Evolutionary conservation across 2,329 filamentous ascomycete genomes (phyloP).

Genomic region (Penicillium sp.): DNA sequence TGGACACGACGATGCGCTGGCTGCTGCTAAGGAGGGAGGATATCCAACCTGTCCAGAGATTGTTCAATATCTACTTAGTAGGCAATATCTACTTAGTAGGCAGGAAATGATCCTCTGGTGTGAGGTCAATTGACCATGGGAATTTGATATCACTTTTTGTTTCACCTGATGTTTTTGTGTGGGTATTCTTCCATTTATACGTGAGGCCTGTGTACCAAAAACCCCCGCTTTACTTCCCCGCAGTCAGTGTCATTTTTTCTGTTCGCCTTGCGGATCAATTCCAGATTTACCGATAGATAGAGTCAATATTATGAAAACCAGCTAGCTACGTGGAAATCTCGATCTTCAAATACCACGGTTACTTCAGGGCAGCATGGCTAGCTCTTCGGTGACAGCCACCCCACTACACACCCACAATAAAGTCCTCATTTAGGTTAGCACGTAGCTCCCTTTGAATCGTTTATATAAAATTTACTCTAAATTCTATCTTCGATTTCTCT

Average conservation of each 20-base stretch:
- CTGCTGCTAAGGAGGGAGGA: no score
- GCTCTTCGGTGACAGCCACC: neutral
- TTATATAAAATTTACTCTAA: neutral
- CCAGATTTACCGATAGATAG: neutral
- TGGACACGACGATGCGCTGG: no score
- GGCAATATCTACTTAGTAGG: no score
- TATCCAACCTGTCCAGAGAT: no score
- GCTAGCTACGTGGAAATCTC: neutral
- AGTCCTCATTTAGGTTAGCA: neutral
- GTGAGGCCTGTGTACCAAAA: neutral
- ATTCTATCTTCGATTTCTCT: no score
- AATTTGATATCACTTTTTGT: no score
- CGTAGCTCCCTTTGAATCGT: no score
- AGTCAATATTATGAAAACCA: neutral
- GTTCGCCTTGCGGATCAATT: neutral
- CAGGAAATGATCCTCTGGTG: no score
- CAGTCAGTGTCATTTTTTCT: neutral
- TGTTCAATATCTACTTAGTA: no score
- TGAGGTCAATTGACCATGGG: no score
- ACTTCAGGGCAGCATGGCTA: neutral
- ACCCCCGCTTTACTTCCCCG: slow-evolving; percentile 1
- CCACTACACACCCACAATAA: neutral
- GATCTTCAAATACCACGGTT: neutral
- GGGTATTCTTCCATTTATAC: no score
- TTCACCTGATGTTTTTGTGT: no score